A percentile compares a stretch with the other conserved stretches of the same genome.
Conservation (phyloP, 2,329 filamentous ascomycete species). For the Cladobotryum protrusum region DNA sequence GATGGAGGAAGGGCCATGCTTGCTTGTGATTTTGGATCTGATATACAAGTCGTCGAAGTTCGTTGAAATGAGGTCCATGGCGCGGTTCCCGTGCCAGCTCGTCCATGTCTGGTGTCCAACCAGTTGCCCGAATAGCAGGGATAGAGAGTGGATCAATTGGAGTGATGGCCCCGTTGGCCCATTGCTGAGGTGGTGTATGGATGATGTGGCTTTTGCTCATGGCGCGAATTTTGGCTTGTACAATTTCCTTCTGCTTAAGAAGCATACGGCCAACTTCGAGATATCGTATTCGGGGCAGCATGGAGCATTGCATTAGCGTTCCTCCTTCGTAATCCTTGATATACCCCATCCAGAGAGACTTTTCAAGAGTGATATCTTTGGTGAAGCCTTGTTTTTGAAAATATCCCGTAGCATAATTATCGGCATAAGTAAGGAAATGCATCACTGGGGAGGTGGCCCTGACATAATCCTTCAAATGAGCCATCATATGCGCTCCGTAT, state of each 20-base stretch:
- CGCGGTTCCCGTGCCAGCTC: slow-evolving; percentile 66
- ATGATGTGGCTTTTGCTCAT: slow-evolving; percentile 63
- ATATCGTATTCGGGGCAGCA: slow-evolving; percentile 92
- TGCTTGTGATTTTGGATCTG: slow-evolving; percentile 67
- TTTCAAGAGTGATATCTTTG: slow-evolving; percentile 92
- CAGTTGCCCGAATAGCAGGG: slow-evolving; percentile 72
- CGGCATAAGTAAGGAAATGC: slow-evolving; percentile 97
- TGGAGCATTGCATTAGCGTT: slow-evolving; percentile 98
- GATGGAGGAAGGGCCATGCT: slow-evolving; percentile 69
- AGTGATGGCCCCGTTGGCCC: slow-evolving; percentile 52
- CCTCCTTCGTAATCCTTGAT: slow-evolving; percentile 99
- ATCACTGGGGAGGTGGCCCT: slow-evolving; percentile 95
- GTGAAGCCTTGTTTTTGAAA: slow-evolving; percentile 99
- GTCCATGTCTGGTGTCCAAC: slow-evolving; percentile 91
- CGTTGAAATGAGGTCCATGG: slow-evolving; percentile 68
- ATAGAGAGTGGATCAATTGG: slow-evolving; percentile 67
- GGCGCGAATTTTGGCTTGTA: slow-evolving; percentile 89
- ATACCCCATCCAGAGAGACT: slow-evolving; percentile 95
- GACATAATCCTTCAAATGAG: slow-evolving; percentile 95
- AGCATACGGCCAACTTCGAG: slow-evolving; percentile 90
- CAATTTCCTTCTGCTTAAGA: slow-evolving; percentile 92
- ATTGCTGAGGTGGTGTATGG: slow-evolving; percentile 60
- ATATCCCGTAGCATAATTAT: slow-evolving; percentile 98
- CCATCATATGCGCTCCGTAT: slow-evolving; percentile 97
- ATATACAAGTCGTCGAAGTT: slow-evolving; percentile 65